phyloP scores from a whole-genome alignment of 2,329 filamentous ascomycete genomes.

The Lasiodiplodia sp. region DNA sequence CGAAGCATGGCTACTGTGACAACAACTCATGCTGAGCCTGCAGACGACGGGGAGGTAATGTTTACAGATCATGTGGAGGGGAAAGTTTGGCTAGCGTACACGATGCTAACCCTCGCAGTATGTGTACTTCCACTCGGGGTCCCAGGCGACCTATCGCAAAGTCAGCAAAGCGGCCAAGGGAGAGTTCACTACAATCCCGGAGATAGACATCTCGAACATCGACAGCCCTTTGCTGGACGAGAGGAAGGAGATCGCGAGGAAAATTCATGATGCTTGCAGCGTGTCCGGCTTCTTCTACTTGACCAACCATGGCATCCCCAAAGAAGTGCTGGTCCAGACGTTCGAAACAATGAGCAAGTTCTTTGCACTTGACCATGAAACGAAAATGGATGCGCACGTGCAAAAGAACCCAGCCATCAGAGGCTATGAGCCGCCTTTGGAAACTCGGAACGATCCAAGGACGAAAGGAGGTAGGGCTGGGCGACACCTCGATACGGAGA shows the following conservation, averaged over 20 bases:
- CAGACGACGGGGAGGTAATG: constrained; percentile 15
- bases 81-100: too few species aligned
- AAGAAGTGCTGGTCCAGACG: constrained; percentile 10
- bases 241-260: constrained; percentile 3
- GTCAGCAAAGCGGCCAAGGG: constrained; percentile 22
- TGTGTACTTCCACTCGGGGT: constrained; percentile 26
- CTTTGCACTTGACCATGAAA: constrained; percentile 11
- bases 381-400: constrained; percentile 19
- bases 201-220: constrained; percentile 24
- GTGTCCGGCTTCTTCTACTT: constrained; percentile 23
- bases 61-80: too few species aligned
- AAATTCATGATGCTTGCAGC: constrained; percentile 17
- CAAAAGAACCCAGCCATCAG: constrained; percentile 20
- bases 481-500: neutral
- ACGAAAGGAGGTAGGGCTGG: constrained; percentile 13
- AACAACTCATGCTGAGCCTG: constrained; percentile 10
- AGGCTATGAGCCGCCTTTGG: constrained; percentile 15
- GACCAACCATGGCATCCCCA: constrained; percentile 19
- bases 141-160: constrained; percentile 19
- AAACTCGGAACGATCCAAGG: constrained; percentile 15
- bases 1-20: constrained; percentile 3
- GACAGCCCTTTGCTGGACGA: constrained; percentile 11
- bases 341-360: constrained; percentile 16
- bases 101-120: constrained; percentile 6
- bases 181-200: constrained; percentile 18